Base-by-base conservation (phyloP, 345 rosid genomes). In the Salix exigua region DNA sequence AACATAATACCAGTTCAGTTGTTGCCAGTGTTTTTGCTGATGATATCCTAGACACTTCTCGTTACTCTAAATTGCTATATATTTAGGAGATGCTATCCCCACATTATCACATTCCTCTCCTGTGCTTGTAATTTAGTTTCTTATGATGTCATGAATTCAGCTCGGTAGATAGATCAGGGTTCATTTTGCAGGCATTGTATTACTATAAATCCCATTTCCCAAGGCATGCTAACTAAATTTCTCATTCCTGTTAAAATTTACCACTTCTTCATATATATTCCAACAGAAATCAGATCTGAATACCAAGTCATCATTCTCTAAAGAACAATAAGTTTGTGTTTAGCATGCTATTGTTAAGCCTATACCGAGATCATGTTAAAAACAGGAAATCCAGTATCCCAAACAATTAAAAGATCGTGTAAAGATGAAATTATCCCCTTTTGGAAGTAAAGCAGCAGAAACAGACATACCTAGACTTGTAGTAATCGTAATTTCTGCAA, bases 391-490 rank as follows among this genome's bases (percentile, higher is more conserved):
- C 17, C 68, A 71, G 53, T 42, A 68, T 44, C 46, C 58, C 53
- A 42, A 71, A 77, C 48, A 68, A 33, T 58, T 23, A 68, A 75
- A 12, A 30, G 28, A 61, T 50, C 46, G 5, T 26, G 23, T 19
- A 30, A 21, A 2, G 14, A 42, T 23, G 68, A 11, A 38, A 46
- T 11, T 61, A 30, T 10, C 62, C 19, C 33, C 60, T 68, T 42
- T 51, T 37, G 62, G 63, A 30, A 48, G 73, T 14, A 28, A 40
- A 68, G 66, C 0, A 76, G 50, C 66, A 72, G 71, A 77, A 37
- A 38, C 14, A 21, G 19, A 42, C 72, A 63, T 78, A 78, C 88
- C 88, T 75, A 80, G 75, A 31, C 12, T 33, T 46, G 58, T 77
- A 64, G 35, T 74, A 58, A 68, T 19, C 35, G 30, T 53, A 67